phyloP scores from a whole-genome alignment of 345 rosid genomes.

The Populus deltoides region DNA sequence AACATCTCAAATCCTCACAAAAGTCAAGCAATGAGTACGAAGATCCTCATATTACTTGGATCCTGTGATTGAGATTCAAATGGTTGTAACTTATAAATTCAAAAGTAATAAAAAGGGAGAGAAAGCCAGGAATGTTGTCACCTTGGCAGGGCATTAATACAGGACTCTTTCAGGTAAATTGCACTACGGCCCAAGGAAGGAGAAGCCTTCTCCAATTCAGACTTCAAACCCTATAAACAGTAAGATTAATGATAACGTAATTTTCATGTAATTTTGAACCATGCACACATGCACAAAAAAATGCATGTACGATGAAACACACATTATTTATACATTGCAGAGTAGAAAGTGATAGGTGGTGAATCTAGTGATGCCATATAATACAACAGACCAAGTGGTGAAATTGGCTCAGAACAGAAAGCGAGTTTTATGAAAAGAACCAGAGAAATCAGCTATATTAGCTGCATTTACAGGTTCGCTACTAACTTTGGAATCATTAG shows the following conservation, averaged over 20 bases:
- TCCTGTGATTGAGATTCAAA: neutral
- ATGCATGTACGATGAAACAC: neutral
- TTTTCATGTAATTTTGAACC: neutral
- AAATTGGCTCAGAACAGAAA: neutral
- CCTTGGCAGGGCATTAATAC: slow-evolving; percentile 83
- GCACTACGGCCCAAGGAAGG: slow-evolving; percentile 86
- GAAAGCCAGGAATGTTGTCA: slow-evolving; percentile 19
- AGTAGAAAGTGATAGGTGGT: neutral
- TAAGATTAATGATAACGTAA: neutral
- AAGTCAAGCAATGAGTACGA: neutral
- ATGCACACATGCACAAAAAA: too few relatives aligned
- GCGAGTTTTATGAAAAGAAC: neutral
- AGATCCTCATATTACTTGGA: neutral
- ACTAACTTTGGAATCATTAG: neutral
- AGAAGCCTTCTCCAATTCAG: slow-evolving; percentile 92
- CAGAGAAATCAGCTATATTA: neutral
- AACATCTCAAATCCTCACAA: neutral
- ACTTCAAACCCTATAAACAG: slow-evolving; percentile 70
- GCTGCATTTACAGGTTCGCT: neutral
- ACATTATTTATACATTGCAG: neutral
- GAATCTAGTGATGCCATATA: neutral
- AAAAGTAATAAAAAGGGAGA: neutral
- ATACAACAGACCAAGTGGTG: neutral
- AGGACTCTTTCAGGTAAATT: slow-evolving; percentile 74
- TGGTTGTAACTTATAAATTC: neutral